Evolutionary conservation across 257 asterid genomes (phyloP), one percentile per base, ranked within the genome.

Genomic region (Nicotiana benthamiana): DNA sequence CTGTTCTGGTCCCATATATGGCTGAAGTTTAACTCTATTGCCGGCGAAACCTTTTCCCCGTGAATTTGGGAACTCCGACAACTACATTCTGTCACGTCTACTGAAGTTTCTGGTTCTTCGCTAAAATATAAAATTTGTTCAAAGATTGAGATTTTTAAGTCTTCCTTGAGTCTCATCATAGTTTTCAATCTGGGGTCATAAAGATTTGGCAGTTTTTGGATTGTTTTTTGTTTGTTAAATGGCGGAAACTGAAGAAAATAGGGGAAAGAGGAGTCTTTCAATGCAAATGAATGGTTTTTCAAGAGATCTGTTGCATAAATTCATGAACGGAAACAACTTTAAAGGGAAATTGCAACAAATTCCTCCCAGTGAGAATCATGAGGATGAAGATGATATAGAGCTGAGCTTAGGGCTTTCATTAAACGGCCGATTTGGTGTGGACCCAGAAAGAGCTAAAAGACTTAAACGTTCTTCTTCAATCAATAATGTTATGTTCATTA

Each of bases 391-490:
- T 6, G 94, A 81, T 9, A 48, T 95, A 32, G 95, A 95, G 88
- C 65, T 95, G 77, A 88, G 92, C 80, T 83, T 95, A 79, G 97
- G 97, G 52, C 97, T 93, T 6, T 93, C 99, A 0, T 75, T 84
- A 87, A 94, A 93, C 82, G 98, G 98, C 0, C 82, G 89, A 80
- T 94, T 91, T 75, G 98, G 98, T 3, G 91, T 93, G 79, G 98
- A 94, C 90, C 96, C 96, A 5, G 24, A 81, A 51, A 84, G 85
- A 80, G 57, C 75, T 32, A 59, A 64, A 20, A 84, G 75, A 83
- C 87, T 93, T 0, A 77, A 76, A 12, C 97, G 98, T 61, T 84
- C 97, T 3, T 92, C 94, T 16, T 87, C 97, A 13, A 82, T 88
- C 5, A 57, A 93, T 0, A 80, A 84, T 83, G 75, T 85, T 83